Percentiles rank a stretch among this genome's conserved stretches.
phyloP scores from a whole-genome alignment of 768 basidiomycete species.

The Trametes sanguinea region DNA sequence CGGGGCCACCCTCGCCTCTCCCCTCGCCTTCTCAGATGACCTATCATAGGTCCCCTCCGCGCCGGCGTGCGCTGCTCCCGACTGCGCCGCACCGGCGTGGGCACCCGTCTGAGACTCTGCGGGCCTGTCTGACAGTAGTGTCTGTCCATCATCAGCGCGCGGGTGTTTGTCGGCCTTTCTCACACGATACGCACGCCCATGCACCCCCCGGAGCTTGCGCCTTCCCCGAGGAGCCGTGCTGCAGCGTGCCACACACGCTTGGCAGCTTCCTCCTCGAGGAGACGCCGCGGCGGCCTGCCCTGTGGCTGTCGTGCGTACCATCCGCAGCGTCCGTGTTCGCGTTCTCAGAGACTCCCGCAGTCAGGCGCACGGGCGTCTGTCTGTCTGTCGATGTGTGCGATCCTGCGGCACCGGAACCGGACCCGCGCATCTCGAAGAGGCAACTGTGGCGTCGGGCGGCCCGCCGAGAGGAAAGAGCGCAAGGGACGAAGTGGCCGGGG shows the following conservation, averaged over 20 bases:
- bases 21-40: conserved; percentile 11
- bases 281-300: conserved; percentile 4
- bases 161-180: conserved; percentile 19
- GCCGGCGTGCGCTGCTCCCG: conserved; percentile 1
- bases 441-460: background rate
- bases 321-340: background rate
- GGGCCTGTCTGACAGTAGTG: background rate
- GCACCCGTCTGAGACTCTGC: too few relatives aligned
- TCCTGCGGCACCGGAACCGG: background rate
- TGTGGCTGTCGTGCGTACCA: conserved; percentile 1
- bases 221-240: background rate
- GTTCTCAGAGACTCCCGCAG: conserved; percentile 2
- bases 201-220: background rate
- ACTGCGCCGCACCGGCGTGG: background rate
- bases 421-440: background rate
- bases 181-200: conserved; percentile 2
- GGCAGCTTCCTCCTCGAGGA: background rate
- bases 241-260: background rate
- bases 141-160: background rate
- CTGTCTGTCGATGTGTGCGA: background rate
- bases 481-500: background rate
- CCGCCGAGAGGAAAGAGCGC: background rate
- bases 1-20: background rate
- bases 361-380: conserved; percentile 2
- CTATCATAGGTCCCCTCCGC: conserved; percentile 2